Evolutionary conservation across 2,329 filamentous ascomycete species (phyloP), one percentile per base, ranked within the genome.

Genomic region (Epichloe brachyelytri): DNA sequence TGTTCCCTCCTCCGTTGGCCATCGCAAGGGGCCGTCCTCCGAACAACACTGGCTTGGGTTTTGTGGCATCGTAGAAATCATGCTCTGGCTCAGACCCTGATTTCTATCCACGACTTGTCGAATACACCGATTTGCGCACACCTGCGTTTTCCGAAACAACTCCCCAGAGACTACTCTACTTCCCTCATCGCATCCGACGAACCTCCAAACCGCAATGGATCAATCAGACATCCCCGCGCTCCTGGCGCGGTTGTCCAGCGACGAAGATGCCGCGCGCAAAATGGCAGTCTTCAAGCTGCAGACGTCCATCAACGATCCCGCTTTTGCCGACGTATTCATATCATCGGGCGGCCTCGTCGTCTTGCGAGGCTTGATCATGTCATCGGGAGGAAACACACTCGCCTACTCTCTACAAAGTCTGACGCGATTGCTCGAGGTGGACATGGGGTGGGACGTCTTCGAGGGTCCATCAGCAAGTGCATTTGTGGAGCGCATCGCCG

Each of bases 201-300:
- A 46, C 15, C 7, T 34, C 54, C 61, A 30, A 8, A 56, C 2
- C 12, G 8, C 19, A 30, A 80, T 84, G 80, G 80, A 84, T 62
- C 80, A 83, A 69, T 78, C 78, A 60, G 80, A 83, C 59, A 80
- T 84, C 58, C 80, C 80, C 46, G 76, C 77, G 65, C 75, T 84
- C 58, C 72, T 84, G 59, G 72, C 78, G 70, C 79, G 80, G 57
- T 72, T 84, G 54, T 73, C 77, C 40, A 83, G 80, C 69, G 78
- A 83, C 59, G 80, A 95, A 70, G 93, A 98, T 75, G 90, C 88
- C 51, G 84, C 88, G 59, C 88, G 90, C 63, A 98, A 98, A 70
- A 96, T 97, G 88, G 93, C 93, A 54, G 93, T 94, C 54, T 98
- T 98, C 79, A 96, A 96, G 72, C 81, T 98, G 57, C 93, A 98